phyloP scores from a whole-genome alignment of 75 land plant genomes.

The Cryptomeria japonica region DNA sequence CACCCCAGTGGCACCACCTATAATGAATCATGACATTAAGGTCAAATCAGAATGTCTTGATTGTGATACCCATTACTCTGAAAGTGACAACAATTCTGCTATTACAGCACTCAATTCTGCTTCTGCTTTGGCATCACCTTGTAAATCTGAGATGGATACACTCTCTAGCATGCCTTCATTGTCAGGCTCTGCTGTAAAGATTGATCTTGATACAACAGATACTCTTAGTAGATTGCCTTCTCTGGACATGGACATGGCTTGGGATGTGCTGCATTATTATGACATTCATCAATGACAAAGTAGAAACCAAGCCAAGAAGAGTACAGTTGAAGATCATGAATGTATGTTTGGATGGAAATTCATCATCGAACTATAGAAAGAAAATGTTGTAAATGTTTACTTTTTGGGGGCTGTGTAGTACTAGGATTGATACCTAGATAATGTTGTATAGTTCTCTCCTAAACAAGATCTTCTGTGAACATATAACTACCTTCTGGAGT shows the following conservation, averaged over 20 bases:
- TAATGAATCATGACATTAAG: not conserved
- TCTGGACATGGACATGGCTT: slow-evolving; percentile 10
- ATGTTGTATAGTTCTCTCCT: not conserved
- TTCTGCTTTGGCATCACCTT: not conserved
- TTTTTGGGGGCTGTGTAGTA: not conserved
- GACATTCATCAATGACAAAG: not conserved
- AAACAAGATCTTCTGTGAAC: not conserved
- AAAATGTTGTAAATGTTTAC: not conserved
- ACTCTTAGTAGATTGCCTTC: slow-evolving; percentile 9
- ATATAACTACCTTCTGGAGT: not conserved
- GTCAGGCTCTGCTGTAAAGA: not conserved
- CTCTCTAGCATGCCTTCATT: not conserved
- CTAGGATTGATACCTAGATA: not conserved
- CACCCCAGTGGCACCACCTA: not conserved
- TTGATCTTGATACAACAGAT: not conserved
- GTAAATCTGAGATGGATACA: not conserved
- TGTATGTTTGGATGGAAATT: not conserved
- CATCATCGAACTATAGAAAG: not conserved
- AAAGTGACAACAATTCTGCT: not conserved
- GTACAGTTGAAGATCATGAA: not conserved
- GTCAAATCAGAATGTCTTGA: slow-evolving; percentile 4
- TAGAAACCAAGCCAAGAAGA: not conserved
- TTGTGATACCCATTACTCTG: not conserved
- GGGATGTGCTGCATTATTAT: slow-evolving; percentile 7
- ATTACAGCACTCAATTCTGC: slow-evolving; percentile 5